Percentiles rank a stretch among this genome's conserved stretches.
These are phyloP conservation scores for Hamamelis virginiana DNA, from an alignment of 164 flowering plant genomes.

Conservation along the genomic window DNA sequence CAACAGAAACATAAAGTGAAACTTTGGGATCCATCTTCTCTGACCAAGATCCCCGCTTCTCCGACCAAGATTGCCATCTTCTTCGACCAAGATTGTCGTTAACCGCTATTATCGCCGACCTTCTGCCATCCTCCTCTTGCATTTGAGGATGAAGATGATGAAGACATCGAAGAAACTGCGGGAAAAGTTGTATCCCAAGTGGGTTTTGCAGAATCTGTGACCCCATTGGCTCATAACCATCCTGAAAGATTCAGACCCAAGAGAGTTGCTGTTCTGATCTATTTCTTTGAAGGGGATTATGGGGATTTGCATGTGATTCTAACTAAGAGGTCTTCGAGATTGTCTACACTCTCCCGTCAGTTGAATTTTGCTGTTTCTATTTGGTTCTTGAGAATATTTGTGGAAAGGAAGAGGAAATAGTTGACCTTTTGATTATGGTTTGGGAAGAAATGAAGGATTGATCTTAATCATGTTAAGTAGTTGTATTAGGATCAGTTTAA, in stretches of 20 bases:
- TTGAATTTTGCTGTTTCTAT: not conserved
- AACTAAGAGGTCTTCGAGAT: conserved; percentile 58
- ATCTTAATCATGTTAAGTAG: not conserved
- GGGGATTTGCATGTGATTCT: conserved; percentile 58
- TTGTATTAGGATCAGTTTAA: not conserved
- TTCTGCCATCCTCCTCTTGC: conserved; percentile 58
- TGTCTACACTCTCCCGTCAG: conserved; percentile 59
- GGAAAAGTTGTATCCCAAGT: conserved; percentile 62
- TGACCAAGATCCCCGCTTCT: no score
- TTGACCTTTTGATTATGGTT: not conserved
- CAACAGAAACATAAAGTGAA: no score
- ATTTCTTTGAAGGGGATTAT: conserved; percentile 50
- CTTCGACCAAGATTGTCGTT: no score
- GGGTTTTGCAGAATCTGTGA: conserved; percentile 72
- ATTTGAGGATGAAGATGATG: conserved; percentile 31
- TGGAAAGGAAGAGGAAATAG: no score
- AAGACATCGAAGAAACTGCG: conserved; percentile 40
- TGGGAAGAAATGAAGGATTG: not conserved
- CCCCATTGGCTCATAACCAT: conserved; percentile 31
- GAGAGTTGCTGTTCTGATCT: conserved; percentile 57
- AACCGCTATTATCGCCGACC: no score
- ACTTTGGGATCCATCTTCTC: no score
- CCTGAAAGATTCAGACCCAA: conserved; percentile 49
- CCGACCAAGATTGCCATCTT: no score
- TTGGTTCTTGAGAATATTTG: not conserved